A percentile compares a stretch with the other conserved stretches of the same genome.
These are phyloP conservation scores for Senna siamea DNA, from an alignment of 306 rosid genomes.

Conservation along the genomic window DNA sequence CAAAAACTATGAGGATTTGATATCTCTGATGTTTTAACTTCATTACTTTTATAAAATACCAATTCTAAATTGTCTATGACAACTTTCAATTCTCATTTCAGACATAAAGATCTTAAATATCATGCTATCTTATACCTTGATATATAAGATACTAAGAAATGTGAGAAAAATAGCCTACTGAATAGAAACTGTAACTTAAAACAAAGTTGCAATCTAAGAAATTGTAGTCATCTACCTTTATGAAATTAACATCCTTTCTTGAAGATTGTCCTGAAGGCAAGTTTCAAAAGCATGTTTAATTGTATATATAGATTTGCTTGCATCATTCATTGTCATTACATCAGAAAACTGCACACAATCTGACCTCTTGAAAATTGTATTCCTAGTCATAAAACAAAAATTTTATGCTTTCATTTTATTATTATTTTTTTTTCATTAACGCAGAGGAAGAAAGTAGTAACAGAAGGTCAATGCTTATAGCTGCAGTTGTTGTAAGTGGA, in stretches of 20 bases:
- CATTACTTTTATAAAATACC: too few species aligned
- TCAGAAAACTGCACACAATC: background rate
- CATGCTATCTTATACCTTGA: too few species aligned
- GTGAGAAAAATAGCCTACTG: too few species aligned
- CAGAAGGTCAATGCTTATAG: constrained; percentile 29
- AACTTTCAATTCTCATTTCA: too few species aligned
- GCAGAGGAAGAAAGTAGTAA: constrained; percentile 29
- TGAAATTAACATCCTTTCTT: background rate
- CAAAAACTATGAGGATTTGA: too few species aligned
- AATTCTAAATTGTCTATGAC: too few species aligned
- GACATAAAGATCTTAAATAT: too few species aligned
- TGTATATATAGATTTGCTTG: background rate
- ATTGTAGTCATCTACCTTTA: background rate
- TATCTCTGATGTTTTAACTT: too few species aligned
- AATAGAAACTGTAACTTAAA: too few species aligned
- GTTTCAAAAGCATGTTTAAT: background rate
- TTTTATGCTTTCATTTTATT: background rate
- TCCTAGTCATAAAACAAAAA: background rate
- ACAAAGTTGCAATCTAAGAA: background rate
- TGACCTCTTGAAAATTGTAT: background rate
- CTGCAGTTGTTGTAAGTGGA: constrained; percentile 23
- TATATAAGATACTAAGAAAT: too few species aligned
- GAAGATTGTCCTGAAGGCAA: background rate
- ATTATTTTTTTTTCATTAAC: constrained; percentile 1
- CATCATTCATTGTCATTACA: background rate